Conservation (phyloP, 2,329 filamentous ascomycete species). For the Cladosporium sphaerospermum region DNA sequence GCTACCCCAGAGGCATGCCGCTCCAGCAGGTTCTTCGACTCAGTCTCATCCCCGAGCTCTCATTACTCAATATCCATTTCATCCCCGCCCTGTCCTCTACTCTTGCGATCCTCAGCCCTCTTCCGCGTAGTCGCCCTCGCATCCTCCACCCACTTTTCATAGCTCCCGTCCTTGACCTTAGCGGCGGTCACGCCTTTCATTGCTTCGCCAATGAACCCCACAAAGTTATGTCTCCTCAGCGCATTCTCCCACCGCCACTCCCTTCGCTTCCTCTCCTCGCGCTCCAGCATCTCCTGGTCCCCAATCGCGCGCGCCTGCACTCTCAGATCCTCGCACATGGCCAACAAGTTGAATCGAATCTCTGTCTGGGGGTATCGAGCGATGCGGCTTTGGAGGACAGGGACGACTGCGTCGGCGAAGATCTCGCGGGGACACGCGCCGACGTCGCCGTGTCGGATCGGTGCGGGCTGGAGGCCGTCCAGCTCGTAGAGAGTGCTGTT, state of each 20-base stretch:
- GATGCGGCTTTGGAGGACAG: slow-evolving; percentile 80
- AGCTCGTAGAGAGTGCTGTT: slow-evolving; percentile 82
- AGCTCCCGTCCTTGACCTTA: slow-evolving; percentile 64
- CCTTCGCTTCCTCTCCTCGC: slow-evolving; percentile 75
- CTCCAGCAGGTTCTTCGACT: too few relatives aligned
- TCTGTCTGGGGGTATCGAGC: slow-evolving; percentile 77
- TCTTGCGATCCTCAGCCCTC: slow-evolving; percentile 41
- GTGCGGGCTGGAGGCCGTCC: slow-evolving; percentile 86
- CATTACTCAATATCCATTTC: slow-evolving; percentile 34
- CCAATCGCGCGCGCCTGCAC: slow-evolving; percentile 72
- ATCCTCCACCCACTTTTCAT: slow-evolving; percentile 67
- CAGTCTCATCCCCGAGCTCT: neutral
- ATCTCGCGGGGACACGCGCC: slow-evolving; percentile 62
- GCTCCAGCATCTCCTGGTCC: slow-evolving; percentile 68
- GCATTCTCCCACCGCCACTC: slow-evolving; percentile 96
- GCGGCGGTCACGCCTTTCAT: slow-evolving; percentile 74
- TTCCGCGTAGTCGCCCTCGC: slow-evolving; percentile 54
- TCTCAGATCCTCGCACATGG: slow-evolving; percentile 80
- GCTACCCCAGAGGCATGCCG: too few relatives aligned
- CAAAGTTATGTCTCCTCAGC: slow-evolving; percentile 86
- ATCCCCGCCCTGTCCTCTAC: slow-evolving; percentile 34
- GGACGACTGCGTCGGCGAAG: slow-evolving; percentile 75
- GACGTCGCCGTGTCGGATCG: slow-evolving; percentile 71
- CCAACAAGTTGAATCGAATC: slow-evolving; percentile 93
- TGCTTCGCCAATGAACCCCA: slow-evolving; percentile 87